Evolutionary conservation across 2,329 filamentous ascomycete species (phyloP).

Genomic region (Aspergillus sp.): DNA sequence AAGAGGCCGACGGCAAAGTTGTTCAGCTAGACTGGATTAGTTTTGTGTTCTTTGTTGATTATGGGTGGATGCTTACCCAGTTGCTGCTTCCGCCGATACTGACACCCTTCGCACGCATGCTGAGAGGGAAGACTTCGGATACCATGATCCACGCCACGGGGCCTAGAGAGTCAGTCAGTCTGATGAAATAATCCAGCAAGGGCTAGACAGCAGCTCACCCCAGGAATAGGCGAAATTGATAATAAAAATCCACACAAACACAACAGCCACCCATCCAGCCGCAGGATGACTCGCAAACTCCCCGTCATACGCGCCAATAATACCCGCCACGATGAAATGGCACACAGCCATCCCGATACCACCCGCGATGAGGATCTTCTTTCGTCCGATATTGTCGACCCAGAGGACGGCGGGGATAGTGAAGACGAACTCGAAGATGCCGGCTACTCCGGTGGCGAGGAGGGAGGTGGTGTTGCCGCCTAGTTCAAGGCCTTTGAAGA

Average conservation of each 20-base stretch:
- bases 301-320: constrained; percentile 60
- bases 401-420: constrained; percentile 38
- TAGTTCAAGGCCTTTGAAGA: constrained; percentile 31
- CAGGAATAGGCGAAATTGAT: constrained; percentile 72
- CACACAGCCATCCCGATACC: constrained; percentile 66
- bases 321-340: constrained; percentile 67
- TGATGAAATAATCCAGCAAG: not conserved
- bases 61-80: constrained; percentile 22
- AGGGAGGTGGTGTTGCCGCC: constrained; percentile 33
- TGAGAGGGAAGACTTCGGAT: constrained; percentile 69
- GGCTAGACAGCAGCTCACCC: constrained; percentile 27
- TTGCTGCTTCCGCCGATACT: constrained; percentile 28
- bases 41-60: not conserved
- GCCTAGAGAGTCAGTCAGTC: constrained; percentile 3
- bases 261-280: constrained; percentile 66
- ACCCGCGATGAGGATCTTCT: constrained; percentile 40
- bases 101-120: constrained; percentile 57
- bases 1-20: constrained; percentile 63
- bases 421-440: constrained; percentile 35
- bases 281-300: constrained; percentile 53
- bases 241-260: constrained; percentile 63
- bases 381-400: constrained; percentile 38
- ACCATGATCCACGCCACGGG: constrained; percentile 71
- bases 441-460: constrained; percentile 36
- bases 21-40: constrained; percentile 42